Evolutionary conservation across 1,284 basidiomycete genomes (phyloP).

Genomic region (Porogramme epimiltina): DNA sequence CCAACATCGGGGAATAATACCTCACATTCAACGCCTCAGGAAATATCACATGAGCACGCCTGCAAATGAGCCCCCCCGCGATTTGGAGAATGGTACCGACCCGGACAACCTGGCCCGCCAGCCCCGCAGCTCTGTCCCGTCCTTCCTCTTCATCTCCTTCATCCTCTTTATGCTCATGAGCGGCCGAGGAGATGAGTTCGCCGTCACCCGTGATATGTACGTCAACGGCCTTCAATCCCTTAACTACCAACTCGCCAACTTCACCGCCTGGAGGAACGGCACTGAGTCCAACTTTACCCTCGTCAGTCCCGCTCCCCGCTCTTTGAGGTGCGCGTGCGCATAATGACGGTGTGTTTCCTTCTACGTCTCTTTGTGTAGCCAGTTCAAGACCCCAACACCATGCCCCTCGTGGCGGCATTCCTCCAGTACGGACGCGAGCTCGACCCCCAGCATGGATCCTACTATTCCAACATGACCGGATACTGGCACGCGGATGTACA

Average conservation of each 20-base stretch:
- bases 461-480: constrained; percentile 76
- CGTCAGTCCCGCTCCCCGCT: constrained; percentile 42
- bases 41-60: constrained; percentile 20
- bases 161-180: constrained; percentile 77
- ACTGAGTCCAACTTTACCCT: constrained; percentile 66
- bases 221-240: constrained; percentile 60
- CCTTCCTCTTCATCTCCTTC: constrained; percentile 73
- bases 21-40: too few relatives aligned
- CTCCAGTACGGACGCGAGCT: constrained; percentile 46
- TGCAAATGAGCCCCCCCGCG: constrained; percentile 9
- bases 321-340: neutral
- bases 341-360: neutral
- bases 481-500: constrained; percentile 66
- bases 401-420: constrained; percentile 53
- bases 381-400: constrained; percentile 44
- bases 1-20: too few relatives aligned
- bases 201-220: constrained; percentile 57
- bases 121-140: constrained; percentile 60
- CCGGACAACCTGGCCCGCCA: constrained; percentile 26
- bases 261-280: constrained; percentile 74
- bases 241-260: constrained; percentile 64
- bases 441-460: constrained; percentile 53
- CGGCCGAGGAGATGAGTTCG: constrained; percentile 60
- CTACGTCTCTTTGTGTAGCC: constrained; percentile 40
- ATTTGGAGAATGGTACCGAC: constrained; percentile 17